These are phyloP conservation scores for Keithomyces neogunnii DNA, from an alignment of 2,329 filamentous ascomycete species.

Conservation along the genomic window DNA sequence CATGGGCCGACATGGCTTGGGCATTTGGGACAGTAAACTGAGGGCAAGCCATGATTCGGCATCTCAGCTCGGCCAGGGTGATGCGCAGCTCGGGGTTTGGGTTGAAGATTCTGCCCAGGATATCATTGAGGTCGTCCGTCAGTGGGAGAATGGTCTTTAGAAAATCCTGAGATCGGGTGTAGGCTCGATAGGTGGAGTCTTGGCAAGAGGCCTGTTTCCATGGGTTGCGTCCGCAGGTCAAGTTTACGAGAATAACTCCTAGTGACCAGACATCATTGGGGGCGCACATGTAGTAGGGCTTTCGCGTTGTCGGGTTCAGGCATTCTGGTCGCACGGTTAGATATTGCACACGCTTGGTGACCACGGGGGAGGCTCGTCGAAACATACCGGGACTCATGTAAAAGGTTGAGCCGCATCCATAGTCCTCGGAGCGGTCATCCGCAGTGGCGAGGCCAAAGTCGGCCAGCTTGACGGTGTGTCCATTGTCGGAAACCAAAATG, in stretches of 20 bases:
- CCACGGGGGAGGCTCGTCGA: conserved; percentile 6
- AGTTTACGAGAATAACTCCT: conserved; percentile 95
- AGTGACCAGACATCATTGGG: conserved; percentile 97
- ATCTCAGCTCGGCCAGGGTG: conserved; percentile 68
- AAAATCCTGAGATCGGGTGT: conserved; percentile 76
- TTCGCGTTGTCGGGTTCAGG: conserved; percentile 65
- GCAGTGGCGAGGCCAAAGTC: conserved; percentile 94
- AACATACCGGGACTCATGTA: conserved; percentile 97
- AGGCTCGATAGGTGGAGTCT: conserved; percentile 92
- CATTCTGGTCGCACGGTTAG: conserved; percentile 58
- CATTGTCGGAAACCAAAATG: conserved; percentile 82
- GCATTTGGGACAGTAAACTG: conserved; percentile 54
- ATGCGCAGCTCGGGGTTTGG: conserved; percentile 77
- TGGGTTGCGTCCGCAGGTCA: conserved; percentile 95
- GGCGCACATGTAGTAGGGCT: conserved; percentile 77
- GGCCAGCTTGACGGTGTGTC: conserved; percentile 86
- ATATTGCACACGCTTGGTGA: neutral
- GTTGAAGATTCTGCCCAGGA: conserved; percentile 81
- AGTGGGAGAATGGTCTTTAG: conserved; percentile 87
- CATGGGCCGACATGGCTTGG: conserved; percentile 23
- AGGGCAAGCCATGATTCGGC: conserved; percentile 67
- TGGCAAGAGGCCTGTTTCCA: conserved; percentile 95
- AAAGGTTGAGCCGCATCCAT: conserved; percentile 95
- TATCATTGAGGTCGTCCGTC: conserved; percentile 80
- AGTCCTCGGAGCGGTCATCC: conserved; percentile 78